Percentiles rank a stretch among this genome's conserved stretches.
These are phyloP conservation scores for Sporothrix schenckii DNA, from an alignment of 2,329 filamentous ascomycete genomes.

Conservation along the genomic window DNA sequence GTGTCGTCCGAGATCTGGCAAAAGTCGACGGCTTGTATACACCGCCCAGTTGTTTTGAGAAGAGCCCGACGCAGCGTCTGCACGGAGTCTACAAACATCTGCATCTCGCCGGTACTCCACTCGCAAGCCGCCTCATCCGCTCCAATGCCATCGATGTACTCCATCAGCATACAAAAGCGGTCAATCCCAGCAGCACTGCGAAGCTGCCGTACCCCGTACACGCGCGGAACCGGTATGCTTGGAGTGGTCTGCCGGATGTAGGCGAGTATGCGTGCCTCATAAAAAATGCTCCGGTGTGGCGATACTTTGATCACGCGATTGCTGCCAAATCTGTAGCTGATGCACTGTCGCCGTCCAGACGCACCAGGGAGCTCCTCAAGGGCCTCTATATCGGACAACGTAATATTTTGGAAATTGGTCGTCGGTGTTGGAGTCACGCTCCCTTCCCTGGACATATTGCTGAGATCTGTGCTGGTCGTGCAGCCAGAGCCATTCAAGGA, in stretches of 20 bases:
- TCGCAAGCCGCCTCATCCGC: conserved; percentile 25
- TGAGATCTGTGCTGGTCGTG: background rate
- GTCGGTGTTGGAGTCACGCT: background rate
- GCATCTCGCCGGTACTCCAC: conserved; percentile 21
- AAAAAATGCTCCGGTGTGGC: conserved; percentile 12
- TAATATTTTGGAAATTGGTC: background rate
- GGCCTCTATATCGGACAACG: background rate
- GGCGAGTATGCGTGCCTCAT: conserved; percentile 20
- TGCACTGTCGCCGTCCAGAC: conserved; percentile 25
- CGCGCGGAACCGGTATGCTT: conserved; percentile 41
- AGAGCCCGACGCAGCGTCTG: conserved; percentile 4
- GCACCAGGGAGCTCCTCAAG: conserved; percentile 25
- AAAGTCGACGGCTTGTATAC: background rate
- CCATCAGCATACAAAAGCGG: conserved; percentile 20
- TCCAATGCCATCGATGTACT: conserved; percentile 29
- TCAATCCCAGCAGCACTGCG: background rate
- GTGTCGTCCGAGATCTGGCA: background rate
- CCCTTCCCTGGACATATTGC: background rate
- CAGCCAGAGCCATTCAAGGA: background rate
- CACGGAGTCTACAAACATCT: background rate
- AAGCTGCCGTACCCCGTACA: background rate
- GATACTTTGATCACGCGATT: conserved; percentile 25
- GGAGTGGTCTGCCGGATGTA: conserved; percentile 5
- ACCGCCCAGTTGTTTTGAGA: background rate
- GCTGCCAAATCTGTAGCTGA: conserved; percentile 7